A percentile compares a stretch with the other conserved stretches of the same genome.
These are phyloP conservation scores for Akebia trifoliata DNA, from an alignment of 164 flowering plant genomes.

Conservation along the genomic window DNA sequence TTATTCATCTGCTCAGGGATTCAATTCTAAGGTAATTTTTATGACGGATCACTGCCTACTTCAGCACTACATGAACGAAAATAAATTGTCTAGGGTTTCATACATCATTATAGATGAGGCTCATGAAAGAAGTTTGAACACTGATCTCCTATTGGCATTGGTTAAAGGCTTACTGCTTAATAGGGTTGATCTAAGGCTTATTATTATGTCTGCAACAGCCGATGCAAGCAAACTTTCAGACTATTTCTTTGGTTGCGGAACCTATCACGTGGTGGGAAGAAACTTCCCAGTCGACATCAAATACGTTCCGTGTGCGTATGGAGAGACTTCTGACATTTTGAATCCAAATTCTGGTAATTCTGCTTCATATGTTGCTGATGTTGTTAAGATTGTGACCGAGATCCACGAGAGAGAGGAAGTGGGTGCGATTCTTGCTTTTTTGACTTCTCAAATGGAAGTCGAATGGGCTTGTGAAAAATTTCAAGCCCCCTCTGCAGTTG, in stretches of 20 bases:
- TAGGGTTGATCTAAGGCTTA: conserved; percentile 65
- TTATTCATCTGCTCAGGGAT: conserved; percentile 45
- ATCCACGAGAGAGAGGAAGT: conserved; percentile 62
- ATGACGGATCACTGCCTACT: conserved; percentile 88
- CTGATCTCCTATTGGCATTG: conserved; percentile 85
- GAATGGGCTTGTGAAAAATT: conserved; percentile 96
- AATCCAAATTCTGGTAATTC: conserved; percentile 13
- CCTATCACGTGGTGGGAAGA: conserved; percentile 70
- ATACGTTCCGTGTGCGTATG: conserved; percentile 42
- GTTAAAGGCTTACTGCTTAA: conserved; percentile 51
- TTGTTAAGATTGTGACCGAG: conserved; percentile 50
- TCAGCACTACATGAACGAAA: conserved; percentile 77
- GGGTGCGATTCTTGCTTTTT: conserved; percentile 86
- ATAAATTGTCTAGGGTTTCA: conserved; percentile 53
- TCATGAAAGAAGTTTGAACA: conserved; percentile 95
- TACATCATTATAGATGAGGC: conserved; percentile 94
- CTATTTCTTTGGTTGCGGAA: conserved; percentile 66
- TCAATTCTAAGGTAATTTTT: conserved; percentile 49
- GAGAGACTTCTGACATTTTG: conserved; percentile 18
- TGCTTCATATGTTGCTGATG: conserved; percentile 64
- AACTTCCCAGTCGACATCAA: conserved; percentile 78
- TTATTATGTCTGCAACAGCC: conserved; percentile 98
- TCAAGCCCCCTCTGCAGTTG: conserved; percentile 42
- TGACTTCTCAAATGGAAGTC: conserved; percentile 87
- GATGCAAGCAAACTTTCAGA: conserved; percentile 75